Evolutionary conservation across 1,284 basidiomycete species (phyloP).

Genomic region (Melampsora americana): DNA sequence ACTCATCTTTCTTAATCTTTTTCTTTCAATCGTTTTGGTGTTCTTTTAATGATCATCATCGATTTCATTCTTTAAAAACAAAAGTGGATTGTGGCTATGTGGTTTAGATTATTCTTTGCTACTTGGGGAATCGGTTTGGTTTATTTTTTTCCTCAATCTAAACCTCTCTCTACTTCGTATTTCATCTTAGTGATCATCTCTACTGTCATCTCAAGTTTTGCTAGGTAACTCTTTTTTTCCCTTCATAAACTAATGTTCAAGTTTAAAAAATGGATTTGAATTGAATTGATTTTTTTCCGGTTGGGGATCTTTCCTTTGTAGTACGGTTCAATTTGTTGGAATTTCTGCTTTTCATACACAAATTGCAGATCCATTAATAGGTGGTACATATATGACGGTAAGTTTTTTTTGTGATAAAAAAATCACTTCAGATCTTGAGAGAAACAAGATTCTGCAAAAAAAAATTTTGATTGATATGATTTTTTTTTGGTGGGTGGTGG

Average conservation of each 20-base stretch:
- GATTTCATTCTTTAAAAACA: conserved; percentile 66
- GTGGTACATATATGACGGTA: conserved; percentile 97
- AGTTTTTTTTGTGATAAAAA: conserved; percentile 51
- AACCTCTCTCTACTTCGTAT: conserved; percentile 71
- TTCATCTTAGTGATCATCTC: conserved; percentile 74
- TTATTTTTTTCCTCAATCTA: conserved; percentile 70
- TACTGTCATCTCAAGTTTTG: conserved; percentile 80
- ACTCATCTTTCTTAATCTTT: too few relatives aligned
- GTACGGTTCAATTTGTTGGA: conserved; percentile 96
- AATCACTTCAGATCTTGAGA: too few relatives aligned
- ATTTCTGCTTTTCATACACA: conserved; percentile 97
- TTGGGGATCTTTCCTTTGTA: too few relatives aligned
- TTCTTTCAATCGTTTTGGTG: too few relatives aligned
- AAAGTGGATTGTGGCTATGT: conserved; percentile 82
- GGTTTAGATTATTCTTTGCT: conserved; percentile 75
- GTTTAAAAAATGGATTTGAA: background rate
- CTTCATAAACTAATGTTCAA: background rate
- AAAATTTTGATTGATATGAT: background rate
- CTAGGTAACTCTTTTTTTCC: conserved; percentile 62
- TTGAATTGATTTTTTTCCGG: conserved; percentile 10
- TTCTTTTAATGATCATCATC: too few relatives aligned
- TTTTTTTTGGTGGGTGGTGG: too few relatives aligned
- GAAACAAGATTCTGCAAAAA: too few relatives aligned
- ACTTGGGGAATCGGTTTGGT: conserved; percentile 71
- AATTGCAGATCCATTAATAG: conserved; percentile 93